Conservation (phyloP, 345 rosid species). For the Rhodomyrtus tomentosa region DNA sequence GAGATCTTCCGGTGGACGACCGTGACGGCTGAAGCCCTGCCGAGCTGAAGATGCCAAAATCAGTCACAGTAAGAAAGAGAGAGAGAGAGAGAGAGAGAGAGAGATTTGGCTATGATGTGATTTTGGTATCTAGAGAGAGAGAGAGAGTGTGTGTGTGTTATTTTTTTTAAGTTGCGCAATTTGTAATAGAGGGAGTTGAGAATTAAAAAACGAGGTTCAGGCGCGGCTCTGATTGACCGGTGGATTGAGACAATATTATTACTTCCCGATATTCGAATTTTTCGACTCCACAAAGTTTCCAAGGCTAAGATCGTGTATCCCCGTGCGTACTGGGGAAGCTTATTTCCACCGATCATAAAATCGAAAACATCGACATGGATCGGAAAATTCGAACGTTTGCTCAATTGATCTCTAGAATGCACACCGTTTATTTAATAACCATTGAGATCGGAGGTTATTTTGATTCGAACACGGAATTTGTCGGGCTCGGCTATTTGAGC, state of each 20-base stretch:
- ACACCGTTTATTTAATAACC: too few relatives aligned
- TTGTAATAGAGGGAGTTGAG: background rate
- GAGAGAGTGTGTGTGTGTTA: background rate
- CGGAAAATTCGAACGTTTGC: too few relatives aligned
- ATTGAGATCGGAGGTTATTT: too few relatives aligned
- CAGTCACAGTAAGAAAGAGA: background rate
- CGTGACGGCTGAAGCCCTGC: background rate
- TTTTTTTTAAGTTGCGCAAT: background rate
- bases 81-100: background rate
- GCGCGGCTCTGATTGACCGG: background rate
- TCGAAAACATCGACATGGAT: too few relatives aligned
- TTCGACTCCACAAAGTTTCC: background rate
- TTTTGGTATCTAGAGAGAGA: background rate
- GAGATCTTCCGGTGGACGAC: constrained; percentile 6
- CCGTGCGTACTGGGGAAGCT: background rate
- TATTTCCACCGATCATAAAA: too few relatives aligned
- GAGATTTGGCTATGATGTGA: background rate
- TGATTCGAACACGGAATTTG: too few relatives aligned
- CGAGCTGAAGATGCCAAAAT: background rate
- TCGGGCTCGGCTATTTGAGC: too few relatives aligned
- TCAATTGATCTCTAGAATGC: too few relatives aligned
- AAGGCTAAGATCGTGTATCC: background rate
- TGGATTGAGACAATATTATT: background rate
- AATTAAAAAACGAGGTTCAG: constrained; percentile 12
- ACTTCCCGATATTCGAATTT: background rate